phyloP scores from a whole-genome alignment of 1,139 yeast genomes.

The Saccharomyces uvarum region DNA sequence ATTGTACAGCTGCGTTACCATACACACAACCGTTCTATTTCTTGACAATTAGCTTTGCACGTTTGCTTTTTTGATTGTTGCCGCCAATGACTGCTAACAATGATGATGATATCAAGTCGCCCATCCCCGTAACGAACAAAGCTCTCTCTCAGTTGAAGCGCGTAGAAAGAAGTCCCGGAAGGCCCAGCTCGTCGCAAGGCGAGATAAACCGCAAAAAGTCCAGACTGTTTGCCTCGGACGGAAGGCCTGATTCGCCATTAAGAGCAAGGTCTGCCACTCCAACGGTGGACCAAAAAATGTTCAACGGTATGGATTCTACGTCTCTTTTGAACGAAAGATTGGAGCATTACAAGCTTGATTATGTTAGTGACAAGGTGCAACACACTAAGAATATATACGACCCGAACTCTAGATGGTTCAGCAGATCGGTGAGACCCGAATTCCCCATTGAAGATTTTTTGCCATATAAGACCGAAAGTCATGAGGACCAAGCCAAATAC shows the following conservation, averaged over 20 bases:
- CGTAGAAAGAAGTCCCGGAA: background rate
- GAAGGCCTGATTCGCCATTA: slow-evolving; percentile 3
- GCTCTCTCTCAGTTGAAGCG: background rate
- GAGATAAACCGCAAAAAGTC: slow-evolving; percentile 16
- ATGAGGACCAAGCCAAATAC: slow-evolving; percentile 64
- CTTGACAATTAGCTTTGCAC: background rate
- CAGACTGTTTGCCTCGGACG: slow-evolving; percentile 13
- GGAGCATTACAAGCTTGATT: slow-evolving; percentile 48
- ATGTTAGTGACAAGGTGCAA: slow-evolving; percentile 43
- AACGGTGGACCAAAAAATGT: slow-evolving; percentile 10
- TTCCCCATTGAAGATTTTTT: slow-evolving; percentile 54
- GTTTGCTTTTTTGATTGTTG: background rate
- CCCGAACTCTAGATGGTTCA: slow-evolving; percentile 48
- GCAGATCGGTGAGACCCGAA: slow-evolving; percentile 46
- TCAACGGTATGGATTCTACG: slow-evolving; percentile 20
- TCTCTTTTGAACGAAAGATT: slow-evolving; percentile 34
- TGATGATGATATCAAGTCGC: background rate
- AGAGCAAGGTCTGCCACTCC: slow-evolving; percentile 29
- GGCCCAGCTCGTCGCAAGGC: slow-evolving; percentile 19
- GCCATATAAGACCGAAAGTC: slow-evolving; percentile 71
- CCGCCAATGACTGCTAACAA: background rate
- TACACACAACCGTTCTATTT: background rate
- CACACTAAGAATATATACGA: slow-evolving; percentile 40
- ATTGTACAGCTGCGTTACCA: background rate
- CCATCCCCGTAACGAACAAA: background rate